phyloP scores from a whole-genome alignment of 208 protist genomes.

The Entamoeba moshkovskii region DNA sequence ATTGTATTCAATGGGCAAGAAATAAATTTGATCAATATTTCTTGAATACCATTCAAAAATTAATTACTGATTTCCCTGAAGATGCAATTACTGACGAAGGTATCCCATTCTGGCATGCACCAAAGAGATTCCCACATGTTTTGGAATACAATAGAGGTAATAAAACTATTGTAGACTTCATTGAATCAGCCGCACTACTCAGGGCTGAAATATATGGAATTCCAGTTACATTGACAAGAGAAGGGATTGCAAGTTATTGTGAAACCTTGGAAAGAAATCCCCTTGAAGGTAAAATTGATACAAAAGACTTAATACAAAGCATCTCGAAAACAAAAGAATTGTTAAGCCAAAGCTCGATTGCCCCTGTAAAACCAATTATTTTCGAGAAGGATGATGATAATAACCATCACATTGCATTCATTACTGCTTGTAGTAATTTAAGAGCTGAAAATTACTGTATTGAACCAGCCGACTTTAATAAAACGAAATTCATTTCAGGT shows the following conservation, averaged over 20 bases:
- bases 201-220: constrained; percentile 36
- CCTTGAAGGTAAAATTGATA: neutral
- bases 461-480: constrained; percentile 50
- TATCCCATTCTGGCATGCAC: constrained; percentile 58
- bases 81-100: constrained; percentile 67
- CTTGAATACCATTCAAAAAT: constrained; percentile 74
- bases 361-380: neutral
- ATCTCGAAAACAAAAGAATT: neutral
- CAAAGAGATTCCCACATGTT: constrained; percentile 59
- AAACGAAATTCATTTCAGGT: constrained; percentile 67
- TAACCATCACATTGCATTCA: constrained; percentile 76
- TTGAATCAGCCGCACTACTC: constrained; percentile 38
- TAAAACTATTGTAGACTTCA: constrained; percentile 43
- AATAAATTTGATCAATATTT: constrained; percentile 49
- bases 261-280: neutral
- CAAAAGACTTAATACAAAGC: neutral
- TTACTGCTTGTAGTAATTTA: constrained; percentile 67
- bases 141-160: constrained; percentile 51
- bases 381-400: constrained; percentile 79
- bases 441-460: constrained; percentile 73
- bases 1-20: constrained; percentile 31
- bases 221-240: neutral
- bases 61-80: constrained; percentile 88
- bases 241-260: neutral
- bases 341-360: neutral